A percentile compares a stretch with the other conserved stretches of the same genome.
Evolutionary conservation across 2,329 filamentous ascomycete genomes (phyloP).

Genomic region (Calonectria henricotiae): DNA sequence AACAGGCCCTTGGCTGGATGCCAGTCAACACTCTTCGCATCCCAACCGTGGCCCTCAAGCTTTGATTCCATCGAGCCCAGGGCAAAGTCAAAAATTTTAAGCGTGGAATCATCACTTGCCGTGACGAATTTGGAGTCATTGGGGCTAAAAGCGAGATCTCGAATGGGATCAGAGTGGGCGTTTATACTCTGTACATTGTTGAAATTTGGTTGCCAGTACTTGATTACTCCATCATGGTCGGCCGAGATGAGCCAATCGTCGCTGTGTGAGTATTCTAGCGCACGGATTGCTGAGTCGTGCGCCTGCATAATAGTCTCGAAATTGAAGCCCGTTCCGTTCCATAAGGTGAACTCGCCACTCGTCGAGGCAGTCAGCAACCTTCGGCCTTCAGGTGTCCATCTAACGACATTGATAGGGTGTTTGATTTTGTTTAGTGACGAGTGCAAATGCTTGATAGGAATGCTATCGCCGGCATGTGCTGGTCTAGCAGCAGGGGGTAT

Average conservation of each 20-base stretch:
- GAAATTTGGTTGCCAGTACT: constrained; percentile 99
- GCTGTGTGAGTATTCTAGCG: constrained; percentile 90
- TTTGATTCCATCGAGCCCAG: constrained; percentile 86
- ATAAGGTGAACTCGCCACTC: constrained; percentile 97
- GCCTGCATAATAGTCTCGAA: constrained; percentile 99
- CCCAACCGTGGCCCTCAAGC: constrained; percentile 96
- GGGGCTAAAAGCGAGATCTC: constrained; percentile 93
- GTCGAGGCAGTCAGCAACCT: constrained; percentile 93
- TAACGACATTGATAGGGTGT: constrained; percentile 95
- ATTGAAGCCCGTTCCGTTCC: constrained; percentile 99
- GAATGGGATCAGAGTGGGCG: constrained; percentile 90
- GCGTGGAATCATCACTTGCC: constrained; percentile 91
- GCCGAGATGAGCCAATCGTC: constrained; percentile 98
- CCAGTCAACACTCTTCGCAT: constrained; percentile 97
- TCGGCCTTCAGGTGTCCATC: constrained; percentile 97
- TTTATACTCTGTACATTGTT: constrained; percentile 98
- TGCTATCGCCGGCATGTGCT: constrained; percentile 84
- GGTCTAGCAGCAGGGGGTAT: constrained; percentile 85
- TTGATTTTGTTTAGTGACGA: constrained; percentile 99
- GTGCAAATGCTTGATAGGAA: constrained; percentile 95
- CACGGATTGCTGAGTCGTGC: constrained; percentile 89
- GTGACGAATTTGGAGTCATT: constrained; percentile 97
- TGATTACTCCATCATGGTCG: constrained; percentile 94
- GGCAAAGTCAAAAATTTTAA: constrained; percentile 98
- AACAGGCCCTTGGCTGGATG: constrained; percentile 95